Evolutionary conservation across 1,284 basidiomycete species (phyloP), one percentile per base, ranked within the genome.

Genomic region (Cutaneotrichosporon curvatum): DNA sequence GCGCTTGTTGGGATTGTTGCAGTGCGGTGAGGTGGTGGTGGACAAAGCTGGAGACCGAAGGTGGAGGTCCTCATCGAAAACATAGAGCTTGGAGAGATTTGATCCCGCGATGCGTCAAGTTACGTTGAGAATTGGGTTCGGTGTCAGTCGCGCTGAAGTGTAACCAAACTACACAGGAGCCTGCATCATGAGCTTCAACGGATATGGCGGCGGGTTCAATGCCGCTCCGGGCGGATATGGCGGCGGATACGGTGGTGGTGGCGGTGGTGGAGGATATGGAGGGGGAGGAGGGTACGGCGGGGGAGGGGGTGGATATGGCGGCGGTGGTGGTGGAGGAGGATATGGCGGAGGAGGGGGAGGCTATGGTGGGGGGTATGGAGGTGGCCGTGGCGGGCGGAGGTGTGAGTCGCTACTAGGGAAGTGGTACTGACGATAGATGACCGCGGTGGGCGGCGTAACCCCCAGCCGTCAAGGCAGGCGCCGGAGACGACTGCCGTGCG

Each of bases 401-500:
- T 55, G 57, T 55, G 47, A 56, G 54, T 48, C 4, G 21, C 16
- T 8, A 34, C 21, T 41, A 16, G 21, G n/a, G n/a, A 16, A 16
- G 15, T 12, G 5, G n/a, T 3, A 36, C 48, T 54, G 37, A 50
- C 37, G 3, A 7, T 46, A 55, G 53, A 55, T 33, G 53, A 55
- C 40, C 51, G 51, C 12, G 43, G 60, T 6, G 55, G 59, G 19
- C 49, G 47, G 9, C 58, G 59, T n/a, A 50, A 53, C 36, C 45
- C 8, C 5, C 32, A 7, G 8, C 9, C 32, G 32, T 12, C 8
- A 28, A 14, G 32, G 9, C 28, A 30, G 23, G 48, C 60, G 11
- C 65, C 67, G 16, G 87, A 88, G 58, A 80, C 82, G 14, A 83
- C 84, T 16, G 83, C 85, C 53, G 78, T 84, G 47, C 81, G 79